Evolutionary conservation across 2,329 filamentous ascomycete species (phyloP).

Genomic region (Scytalidium sp.): DNA sequence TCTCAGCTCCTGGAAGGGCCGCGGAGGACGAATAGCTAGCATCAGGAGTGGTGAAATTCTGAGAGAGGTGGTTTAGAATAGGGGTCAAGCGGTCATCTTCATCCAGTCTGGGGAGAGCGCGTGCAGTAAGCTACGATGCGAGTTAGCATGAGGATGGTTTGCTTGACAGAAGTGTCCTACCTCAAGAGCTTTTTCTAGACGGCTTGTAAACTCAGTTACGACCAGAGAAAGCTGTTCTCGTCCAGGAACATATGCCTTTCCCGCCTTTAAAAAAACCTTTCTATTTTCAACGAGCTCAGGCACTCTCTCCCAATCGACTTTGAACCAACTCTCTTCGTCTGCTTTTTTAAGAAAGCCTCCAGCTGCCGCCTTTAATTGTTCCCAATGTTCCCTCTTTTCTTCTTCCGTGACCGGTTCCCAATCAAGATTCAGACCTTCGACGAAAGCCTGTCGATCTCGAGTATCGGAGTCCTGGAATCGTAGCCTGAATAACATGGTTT

Average conservation of each 20-base stretch:
- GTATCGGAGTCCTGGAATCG: constrained; percentile 75
- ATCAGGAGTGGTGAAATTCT: constrained; percentile 92
- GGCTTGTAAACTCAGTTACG: constrained; percentile 76
- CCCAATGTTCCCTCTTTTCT: constrained; percentile 55
- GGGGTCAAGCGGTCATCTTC: constrained; percentile 89
- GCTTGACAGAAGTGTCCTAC: constrained; percentile 40
- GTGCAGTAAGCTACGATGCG: constrained; percentile 68
- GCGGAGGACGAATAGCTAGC: constrained; percentile 70
- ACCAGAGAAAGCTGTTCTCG: constrained; percentile 88
- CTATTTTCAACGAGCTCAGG: constrained; percentile 84
- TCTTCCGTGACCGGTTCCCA: constrained; percentile 81
- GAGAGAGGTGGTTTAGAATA: constrained; percentile 79
- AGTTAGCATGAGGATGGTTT: constrained; percentile 8
- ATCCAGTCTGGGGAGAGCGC: constrained; percentile 85
- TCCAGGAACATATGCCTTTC: constrained; percentile 88
- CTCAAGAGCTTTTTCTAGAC: constrained; percentile 80
- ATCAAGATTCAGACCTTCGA: constrained; percentile 72
- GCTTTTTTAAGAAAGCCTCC: constrained; percentile 36
- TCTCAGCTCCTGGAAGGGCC: constrained; percentile 65
- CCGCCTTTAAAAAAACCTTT: constrained; percentile 71
- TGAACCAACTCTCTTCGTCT: constrained; percentile 90
- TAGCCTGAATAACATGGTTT: constrained; percentile 85
- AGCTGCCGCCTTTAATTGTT: constrained; percentile 28
- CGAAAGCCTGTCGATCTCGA: constrained; percentile 71
- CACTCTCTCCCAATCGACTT: constrained; percentile 92